Conservation (phyloP, 2,329 filamentous ascomycete species). For the Penicillium oxalicum region DNA sequence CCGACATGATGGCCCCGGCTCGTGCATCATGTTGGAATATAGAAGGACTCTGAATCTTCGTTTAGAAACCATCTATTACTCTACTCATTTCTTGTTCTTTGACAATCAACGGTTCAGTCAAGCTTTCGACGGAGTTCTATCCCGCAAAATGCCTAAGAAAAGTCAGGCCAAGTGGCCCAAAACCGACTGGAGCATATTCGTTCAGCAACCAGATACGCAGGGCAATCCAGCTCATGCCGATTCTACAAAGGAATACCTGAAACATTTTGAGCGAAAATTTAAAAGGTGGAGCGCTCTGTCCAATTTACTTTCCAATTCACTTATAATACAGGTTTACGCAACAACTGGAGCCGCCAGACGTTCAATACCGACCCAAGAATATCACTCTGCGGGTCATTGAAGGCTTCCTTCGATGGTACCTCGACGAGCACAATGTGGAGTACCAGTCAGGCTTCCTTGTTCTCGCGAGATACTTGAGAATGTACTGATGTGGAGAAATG, state of each 20-base stretch:
- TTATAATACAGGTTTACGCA: not conserved
- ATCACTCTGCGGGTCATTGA: slow-evolving; percentile 2
- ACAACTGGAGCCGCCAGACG: not conserved
- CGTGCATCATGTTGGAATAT: no score
- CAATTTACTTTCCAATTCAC: not conserved
- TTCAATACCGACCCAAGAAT: not conserved
- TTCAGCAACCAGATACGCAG: not conserved
- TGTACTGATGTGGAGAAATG: not conserved
- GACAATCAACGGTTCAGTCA: not conserved
- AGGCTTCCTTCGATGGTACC: slow-evolving; percentile 4
- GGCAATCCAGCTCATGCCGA: not conserved
- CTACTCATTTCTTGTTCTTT: not conserved
- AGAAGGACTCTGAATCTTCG: no score
- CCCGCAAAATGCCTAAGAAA: not conserved
- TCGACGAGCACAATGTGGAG: slow-evolving; percentile 1
- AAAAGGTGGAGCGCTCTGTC: not conserved
- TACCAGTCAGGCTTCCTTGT: slow-evolving; percentile 2
- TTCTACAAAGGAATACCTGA: not conserved
- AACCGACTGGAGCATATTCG: not conserved
- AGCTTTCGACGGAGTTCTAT: not conserved
- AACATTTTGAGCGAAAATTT: not conserved
- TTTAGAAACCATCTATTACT: not conserved
- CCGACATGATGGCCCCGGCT: no score
- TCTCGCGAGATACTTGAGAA: not conserved
- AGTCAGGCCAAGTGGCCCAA: not conserved